A percentile compares a stretch with the other conserved stretches of the same genome.
phyloP scores from a whole-genome alignment of 108 stramenopile genomes.

The Chaetoceros tenuissimus region DNA sequence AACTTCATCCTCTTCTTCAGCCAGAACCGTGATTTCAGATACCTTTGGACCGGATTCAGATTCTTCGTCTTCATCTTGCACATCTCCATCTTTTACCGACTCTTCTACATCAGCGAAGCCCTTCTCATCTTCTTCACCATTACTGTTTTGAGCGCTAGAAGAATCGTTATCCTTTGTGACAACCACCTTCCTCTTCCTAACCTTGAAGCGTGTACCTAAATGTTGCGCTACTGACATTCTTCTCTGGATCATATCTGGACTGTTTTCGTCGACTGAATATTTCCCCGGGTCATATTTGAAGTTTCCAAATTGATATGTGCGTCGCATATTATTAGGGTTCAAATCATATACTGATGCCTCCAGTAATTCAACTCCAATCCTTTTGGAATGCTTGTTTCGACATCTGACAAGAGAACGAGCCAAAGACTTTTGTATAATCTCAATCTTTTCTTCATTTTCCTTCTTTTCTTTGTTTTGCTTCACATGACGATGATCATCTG shows the following conservation, averaged over 20 bases:
- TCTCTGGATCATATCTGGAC: background rate
- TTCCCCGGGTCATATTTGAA: slow-evolving; percentile 50
- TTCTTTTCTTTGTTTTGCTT: background rate
- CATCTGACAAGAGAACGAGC: slow-evolving; percentile 36
- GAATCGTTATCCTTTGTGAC: background rate
- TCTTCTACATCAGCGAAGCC: slow-evolving; percentile 2
- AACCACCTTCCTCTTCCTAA: slow-evolving; percentile 3
- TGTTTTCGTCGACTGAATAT: slow-evolving; percentile 13
- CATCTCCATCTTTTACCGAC: slow-evolving; percentile 12
- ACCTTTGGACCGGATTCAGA: slow-evolving; percentile 2
- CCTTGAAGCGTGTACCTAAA: background rate
- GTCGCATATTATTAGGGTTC: slow-evolving; percentile 63
- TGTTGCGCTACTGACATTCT: background rate
- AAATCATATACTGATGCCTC: slow-evolving; percentile 58
- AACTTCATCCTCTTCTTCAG: slow-evolving; percentile 31
- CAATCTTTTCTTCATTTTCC: background rate
- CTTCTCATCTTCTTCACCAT: background rate
- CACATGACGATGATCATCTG: background rate
- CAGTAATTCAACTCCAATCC: slow-evolving; percentile 63
- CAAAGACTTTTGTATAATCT: slow-evolving; percentile 60
- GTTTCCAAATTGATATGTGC: slow-evolving; percentile 52
- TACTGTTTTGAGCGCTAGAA: background rate
- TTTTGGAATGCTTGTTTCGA: slow-evolving; percentile 9
- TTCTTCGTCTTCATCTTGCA: slow-evolving; percentile 24
- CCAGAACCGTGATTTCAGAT: slow-evolving; percentile 14